Conservation (phyloP, 768 basidiomycete genomes). For the Rhizopogon salebrosus region DNA sequence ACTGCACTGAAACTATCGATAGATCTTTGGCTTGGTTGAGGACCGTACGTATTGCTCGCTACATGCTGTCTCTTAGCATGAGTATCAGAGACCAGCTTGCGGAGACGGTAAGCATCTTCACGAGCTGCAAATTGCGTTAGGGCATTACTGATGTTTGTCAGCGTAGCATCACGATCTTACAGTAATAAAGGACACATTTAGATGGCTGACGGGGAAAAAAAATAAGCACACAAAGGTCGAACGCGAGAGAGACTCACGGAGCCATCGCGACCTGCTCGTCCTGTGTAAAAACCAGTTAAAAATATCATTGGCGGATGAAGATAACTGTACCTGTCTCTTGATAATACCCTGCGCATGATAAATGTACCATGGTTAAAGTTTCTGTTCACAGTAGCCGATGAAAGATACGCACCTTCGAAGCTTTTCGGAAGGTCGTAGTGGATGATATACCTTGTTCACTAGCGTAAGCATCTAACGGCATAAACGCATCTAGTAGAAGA, state of each 20-base stretch:
- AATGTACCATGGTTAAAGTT: not conserved
- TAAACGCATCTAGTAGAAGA: not conserved
- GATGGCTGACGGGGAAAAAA: slow-evolving; percentile 47
- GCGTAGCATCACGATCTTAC: slow-evolving; percentile 32
- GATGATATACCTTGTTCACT: slow-evolving; percentile 54
- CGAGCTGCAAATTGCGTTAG: slow-evolving; percentile 42
- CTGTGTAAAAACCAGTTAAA: slow-evolving; percentile 29
- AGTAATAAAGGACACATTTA: slow-evolving; percentile 81
- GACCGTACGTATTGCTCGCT: slow-evolving; percentile 42
- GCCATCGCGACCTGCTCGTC: slow-evolving; percentile 78
- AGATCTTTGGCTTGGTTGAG: slow-evolving; percentile 64
- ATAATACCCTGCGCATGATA: slow-evolving; percentile 58
- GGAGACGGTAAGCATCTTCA: slow-evolving; percentile 63
- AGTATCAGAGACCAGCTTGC: slow-evolving; percentile 42
- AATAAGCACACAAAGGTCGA: not conserved
- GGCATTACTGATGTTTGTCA: not conserved
- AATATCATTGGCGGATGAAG: not conserved
- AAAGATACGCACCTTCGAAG: slow-evolving; percentile 56
- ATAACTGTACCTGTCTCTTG: slow-evolving; percentile 68
- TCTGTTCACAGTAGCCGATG: not conserved
- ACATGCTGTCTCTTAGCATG: slow-evolving; percentile 40
- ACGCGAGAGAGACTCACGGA: slow-evolving; percentile 35
- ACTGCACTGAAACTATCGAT: slow-evolving; percentile 61
- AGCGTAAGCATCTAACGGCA: slow-evolving; percentile 7
- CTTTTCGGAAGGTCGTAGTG: slow-evolving; percentile 82